Evolutionary conservation across 495 filamentous ascomycete species (phyloP).

Genomic region (Penicillium turbatum): DNA sequence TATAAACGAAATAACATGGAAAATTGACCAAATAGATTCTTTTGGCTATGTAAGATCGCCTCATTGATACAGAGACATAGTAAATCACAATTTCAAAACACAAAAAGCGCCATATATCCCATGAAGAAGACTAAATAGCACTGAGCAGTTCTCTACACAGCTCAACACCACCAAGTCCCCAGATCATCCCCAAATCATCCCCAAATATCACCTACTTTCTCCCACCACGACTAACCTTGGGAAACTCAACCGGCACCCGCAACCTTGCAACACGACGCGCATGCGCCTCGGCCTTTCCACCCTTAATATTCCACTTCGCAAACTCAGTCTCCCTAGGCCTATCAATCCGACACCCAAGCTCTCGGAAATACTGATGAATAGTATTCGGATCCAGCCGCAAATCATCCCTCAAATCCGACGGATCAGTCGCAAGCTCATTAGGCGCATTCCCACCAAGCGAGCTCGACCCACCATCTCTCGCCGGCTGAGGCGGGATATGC

Average conservation of each 20-base stretch:
- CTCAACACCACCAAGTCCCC: slow-evolving; percentile 3
- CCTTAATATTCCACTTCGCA: slow-evolving; percentile 40
- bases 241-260: slow-evolving; percentile 77
- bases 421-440: slow-evolving; percentile 75
- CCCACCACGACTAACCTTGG: slow-evolving; percentile 52
- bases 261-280: slow-evolving; percentile 64
- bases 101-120: slow-evolving; percentile 27
- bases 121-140: slow-evolving; percentile 10
- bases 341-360: slow-evolving; percentile 66
- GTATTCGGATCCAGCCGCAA: slow-evolving; percentile 66
- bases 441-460: slow-evolving; percentile 52
- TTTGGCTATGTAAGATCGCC: slow-evolving; percentile 18
- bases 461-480: slow-evolving; percentile 41
- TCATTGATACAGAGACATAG: slow-evolving; percentile 22
- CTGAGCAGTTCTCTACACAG: neutral
- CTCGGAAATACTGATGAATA: slow-evolving; percentile 62
- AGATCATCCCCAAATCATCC: no score
- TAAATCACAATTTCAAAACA: slow-evolving; percentile 9
- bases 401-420: slow-evolving; percentile 70
- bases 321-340: slow-evolving; percentile 42
- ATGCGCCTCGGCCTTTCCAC: slow-evolving; percentile 57
- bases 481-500: slow-evolving; percentile 41
- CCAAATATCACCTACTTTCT: slow-evolving; percentile 18
- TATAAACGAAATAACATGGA: neutral
- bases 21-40: slow-evolving; percentile 1